Base-by-base conservation (phyloP, 208 protist species). In the Wallacemonas sp. region DNA sequence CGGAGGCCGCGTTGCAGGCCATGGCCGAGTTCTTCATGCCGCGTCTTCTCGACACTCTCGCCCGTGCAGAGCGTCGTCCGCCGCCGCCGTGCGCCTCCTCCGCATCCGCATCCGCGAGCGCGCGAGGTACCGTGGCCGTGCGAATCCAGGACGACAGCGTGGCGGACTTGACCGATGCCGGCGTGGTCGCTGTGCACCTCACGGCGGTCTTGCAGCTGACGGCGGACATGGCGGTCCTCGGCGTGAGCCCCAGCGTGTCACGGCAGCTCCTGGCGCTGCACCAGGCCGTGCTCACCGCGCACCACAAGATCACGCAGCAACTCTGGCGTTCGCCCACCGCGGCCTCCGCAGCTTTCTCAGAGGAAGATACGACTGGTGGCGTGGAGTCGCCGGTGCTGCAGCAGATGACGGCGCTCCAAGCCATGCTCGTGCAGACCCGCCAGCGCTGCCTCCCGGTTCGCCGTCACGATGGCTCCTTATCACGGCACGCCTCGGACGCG, bases 231-330 rank as follows among this genome's bases (percentile, higher is more conserved):
- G 31, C 62, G 14, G 49, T 68, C 25, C 74, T 69, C 52, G 87
- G 84, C 33, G 77, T 85, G 73, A 54, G 77, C 28, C 46, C 70
- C 14, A 77, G 71, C 45, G 79, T 70, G 0, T 54, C 76, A 16
- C 68, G 74, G 49, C 88, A 91, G 67, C 79, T 94, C 32, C 74
- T 74, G 1, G 70, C 78, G 7, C 55, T 94, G 42, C 88, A 94
- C 65, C 76, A 65, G 23, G 76, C 69, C 4, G 65, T 90, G 10
- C 31, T 86, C 3, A 80, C 75, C 45, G 64, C 69, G 1, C 71
- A 72, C 12, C 45, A 41, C 20, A n/a, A n/a, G n/a, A n/a, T n/a
- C n/a, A n/a, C n/a, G n/a, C n/a, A n/a, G n/a, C n/a, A n/a, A n/a
- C n/a, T n/a, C n/a, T n/a, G n/a, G n/a, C n/a, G n/a, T n/a, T n/a